These are phyloP conservation scores for Skeletonema costatum DNA, from an alignment of 108 stramenopile species.

Conservation along the genomic window DNA sequence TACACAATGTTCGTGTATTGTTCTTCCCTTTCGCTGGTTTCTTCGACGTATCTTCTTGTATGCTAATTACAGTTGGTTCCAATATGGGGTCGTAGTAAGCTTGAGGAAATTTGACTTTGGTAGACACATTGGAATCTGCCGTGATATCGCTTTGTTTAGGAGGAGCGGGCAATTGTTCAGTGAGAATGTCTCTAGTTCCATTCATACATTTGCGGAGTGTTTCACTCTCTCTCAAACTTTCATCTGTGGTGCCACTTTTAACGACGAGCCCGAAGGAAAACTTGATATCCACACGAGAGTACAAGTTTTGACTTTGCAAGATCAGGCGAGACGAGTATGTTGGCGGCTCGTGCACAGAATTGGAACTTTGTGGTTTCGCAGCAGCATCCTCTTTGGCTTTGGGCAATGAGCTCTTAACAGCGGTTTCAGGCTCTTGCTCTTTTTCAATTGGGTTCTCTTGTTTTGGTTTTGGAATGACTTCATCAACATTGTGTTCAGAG, in stretches of 20 bases:
- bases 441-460: neutral
- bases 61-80: slow-evolving; percentile 38
- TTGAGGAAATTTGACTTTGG: too few relatives aligned
- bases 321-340: too few relatives aligned
- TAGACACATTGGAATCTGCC: slow-evolving; percentile 1
- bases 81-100: slow-evolving; percentile 48
- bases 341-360: neutral
- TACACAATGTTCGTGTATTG: slow-evolving; percentile 43
- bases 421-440: neutral
- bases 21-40: slow-evolving; percentile 2
- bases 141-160: slow-evolving; percentile 11
- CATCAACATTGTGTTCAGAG: neutral
- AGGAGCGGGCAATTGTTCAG: slow-evolving; percentile 31
- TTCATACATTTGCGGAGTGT: slow-evolving; percentile 47
- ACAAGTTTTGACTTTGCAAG: too few relatives aligned
- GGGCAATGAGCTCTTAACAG: neutral
- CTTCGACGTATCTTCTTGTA: slow-evolving; percentile 39
- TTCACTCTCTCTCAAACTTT: slow-evolving; percentile 43
- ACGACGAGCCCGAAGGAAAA: slow-evolving; percentile 52
- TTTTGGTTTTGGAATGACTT: neutral
- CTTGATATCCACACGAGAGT: slow-evolving; percentile 44
- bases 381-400: neutral
- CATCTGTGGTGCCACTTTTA: slow-evolving; percentile 16
- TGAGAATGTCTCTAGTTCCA: slow-evolving; percentile 41
- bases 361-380: neutral